phyloP scores from a whole-genome alignment of 352 stramenopile genomes.

The Plasmopara viticola region DNA sequence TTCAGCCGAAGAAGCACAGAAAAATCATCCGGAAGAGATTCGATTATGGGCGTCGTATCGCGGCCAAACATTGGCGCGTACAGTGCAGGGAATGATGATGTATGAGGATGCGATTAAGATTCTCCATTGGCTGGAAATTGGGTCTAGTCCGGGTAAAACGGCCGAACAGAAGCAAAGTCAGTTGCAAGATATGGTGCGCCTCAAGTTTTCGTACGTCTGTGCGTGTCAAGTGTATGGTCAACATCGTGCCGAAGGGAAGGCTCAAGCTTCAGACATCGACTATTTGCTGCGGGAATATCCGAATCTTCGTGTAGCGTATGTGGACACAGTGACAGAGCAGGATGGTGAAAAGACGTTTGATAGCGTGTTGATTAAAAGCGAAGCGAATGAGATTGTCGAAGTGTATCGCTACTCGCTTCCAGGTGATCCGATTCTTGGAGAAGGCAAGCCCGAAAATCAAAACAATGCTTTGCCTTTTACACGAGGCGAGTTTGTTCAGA shows the following conservation, averaged over 20 bases:
- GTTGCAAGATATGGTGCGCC: constrained; percentile 75
- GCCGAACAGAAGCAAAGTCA: constrained; percentile 75
- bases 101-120: constrained; percentile 87
- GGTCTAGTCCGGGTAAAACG: constrained; percentile 51
- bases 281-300: constrained; percentile 75
- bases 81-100: constrained; percentile 83
- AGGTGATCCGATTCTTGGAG: constrained; percentile 74
- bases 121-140: constrained; percentile 80
- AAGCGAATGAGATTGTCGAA: constrained; percentile 63
- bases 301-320: constrained; percentile 81
- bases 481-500: constrained; percentile 79
- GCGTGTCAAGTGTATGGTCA: constrained; percentile 82
- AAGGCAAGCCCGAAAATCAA: constrained; percentile 84
- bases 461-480: constrained; percentile 80
- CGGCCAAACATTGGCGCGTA: constrained; percentile 71
- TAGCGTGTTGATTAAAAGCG: constrained; percentile 75
- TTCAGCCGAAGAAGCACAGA: constrained; percentile 60
- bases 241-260: constrained; percentile 54
- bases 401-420: constrained; percentile 78
- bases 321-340: constrained; percentile 51
- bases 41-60: constrained; percentile 78
- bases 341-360: constrained; percentile 47
- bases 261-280: constrained; percentile 76
- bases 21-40: constrained; percentile 67
- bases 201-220: constrained; percentile 86